Percentiles rank a stretch among this genome's conserved stretches.
Conservation (phyloP, 805 yeast species). For the Ogataea degrootiae region DNA sequence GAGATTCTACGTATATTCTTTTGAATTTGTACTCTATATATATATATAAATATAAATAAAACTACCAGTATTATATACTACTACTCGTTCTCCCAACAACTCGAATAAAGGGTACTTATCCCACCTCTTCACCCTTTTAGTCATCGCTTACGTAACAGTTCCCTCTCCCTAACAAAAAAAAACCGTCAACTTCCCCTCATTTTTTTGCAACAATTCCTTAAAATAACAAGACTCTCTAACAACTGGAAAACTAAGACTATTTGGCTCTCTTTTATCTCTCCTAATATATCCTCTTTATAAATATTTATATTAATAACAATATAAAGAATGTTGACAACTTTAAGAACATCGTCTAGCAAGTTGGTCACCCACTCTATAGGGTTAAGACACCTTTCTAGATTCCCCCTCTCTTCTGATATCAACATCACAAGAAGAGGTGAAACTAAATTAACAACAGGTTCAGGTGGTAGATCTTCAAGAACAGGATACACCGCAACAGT, state of each 20-base stretch:
- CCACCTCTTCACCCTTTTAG: too few species aligned
- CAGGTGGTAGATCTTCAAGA: constrained; percentile 80
- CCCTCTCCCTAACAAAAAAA: not conserved
- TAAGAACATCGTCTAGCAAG: too few species aligned
- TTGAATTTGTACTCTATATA: constrained; percentile 18
- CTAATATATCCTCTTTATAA: too few species aligned
- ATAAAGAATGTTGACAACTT: too few species aligned
- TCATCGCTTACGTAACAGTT: too few species aligned
- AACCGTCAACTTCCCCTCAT: not conserved
- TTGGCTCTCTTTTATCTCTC: too few species aligned
- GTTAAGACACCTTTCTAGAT: constrained; percentile 23
- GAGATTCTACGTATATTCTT: constrained; percentile 58
- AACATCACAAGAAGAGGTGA: constrained; percentile 74
- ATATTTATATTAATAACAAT: too few species aligned
- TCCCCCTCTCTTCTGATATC: constrained; percentile 51
- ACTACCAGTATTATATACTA: too few species aligned
- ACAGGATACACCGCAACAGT: constrained; percentile 88
- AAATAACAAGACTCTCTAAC: not conserved
- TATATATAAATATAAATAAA: too few species aligned
- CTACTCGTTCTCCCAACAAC: too few species aligned
- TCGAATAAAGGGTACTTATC: too few species aligned
- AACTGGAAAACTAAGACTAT: too few species aligned
- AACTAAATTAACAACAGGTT: constrained; percentile 63
- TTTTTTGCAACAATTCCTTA: not conserved
- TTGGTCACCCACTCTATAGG: not conserved